Percentiles rank a stretch among this genome's conserved stretches.
phyloP scores from a whole-genome alignment of 768 basidiomycete species.

The Suillus occidentalis region DNA sequence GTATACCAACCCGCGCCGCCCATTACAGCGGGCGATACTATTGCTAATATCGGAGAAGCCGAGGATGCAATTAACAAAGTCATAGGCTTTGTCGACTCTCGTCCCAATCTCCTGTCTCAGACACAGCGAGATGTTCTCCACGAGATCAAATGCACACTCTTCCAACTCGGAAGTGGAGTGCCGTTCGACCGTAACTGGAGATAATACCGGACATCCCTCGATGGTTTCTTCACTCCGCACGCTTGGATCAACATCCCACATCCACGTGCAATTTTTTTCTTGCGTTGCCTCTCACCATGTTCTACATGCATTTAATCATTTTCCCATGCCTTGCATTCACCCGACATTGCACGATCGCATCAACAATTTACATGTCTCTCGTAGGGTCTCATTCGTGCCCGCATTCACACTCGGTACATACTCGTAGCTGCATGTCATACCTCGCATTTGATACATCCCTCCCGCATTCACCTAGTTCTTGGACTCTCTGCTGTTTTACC shows the following conservation, averaged over 20 bases:
- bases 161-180: constrained; percentile 44
- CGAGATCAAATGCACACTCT: constrained; percentile 53
- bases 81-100: constrained; percentile 51
- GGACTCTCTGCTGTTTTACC: constrained; percentile 17
- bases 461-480: constrained; percentile 14
- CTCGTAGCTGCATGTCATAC: constrained; percentile 26
- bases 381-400: constrained; percentile 14
- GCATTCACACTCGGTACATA: constrained; percentile 10
- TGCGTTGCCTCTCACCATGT: constrained; percentile 18
- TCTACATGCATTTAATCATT: constrained; percentile 23
- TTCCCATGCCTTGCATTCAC: constrained; percentile 16
- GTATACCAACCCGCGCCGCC: constrained; percentile 35
- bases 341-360: constrained; percentile 17
- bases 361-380: constrained; percentile 16
- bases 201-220: constrained; percentile 14
- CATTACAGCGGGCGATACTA: constrained; percentile 31
- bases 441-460: constrained; percentile 16
- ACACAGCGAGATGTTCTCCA: constrained; percentile 43
- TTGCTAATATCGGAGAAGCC: constrained; percentile 48
- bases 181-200: constrained; percentile 35
- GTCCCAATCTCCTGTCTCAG: constrained; percentile 29
- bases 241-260: constrained; percentile 1
- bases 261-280: constrained; percentile 15
- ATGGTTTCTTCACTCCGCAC: not conserved
- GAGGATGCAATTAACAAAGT: constrained; percentile 56